Evolutionary conservation across 768 basidiomycete species (phyloP).

Genomic region (Agaricus subrufescens): DNA sequence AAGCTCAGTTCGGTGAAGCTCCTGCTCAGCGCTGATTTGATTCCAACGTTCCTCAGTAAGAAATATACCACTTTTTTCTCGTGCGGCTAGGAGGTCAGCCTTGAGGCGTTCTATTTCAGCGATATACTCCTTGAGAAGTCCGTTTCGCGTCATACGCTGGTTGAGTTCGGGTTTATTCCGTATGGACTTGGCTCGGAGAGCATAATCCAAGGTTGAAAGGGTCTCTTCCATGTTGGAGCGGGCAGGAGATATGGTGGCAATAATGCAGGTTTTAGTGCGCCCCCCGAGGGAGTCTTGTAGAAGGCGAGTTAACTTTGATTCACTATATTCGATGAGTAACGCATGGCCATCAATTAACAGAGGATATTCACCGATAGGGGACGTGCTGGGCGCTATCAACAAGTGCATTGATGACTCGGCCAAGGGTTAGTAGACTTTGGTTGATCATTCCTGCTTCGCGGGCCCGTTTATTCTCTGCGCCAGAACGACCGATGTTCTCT

Average conservation of each 20-base stretch:
- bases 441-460: slow-evolving; percentile 99
- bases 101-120: slow-evolving; percentile 92
- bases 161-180: slow-evolving; percentile 94
- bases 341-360: neutral
- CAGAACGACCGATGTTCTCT: slow-evolving; percentile 94
- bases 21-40: slow-evolving; percentile 74
- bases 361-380: slow-evolving; percentile 72
- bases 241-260: slow-evolving; percentile 93
- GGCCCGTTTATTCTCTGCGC: slow-evolving; percentile 92
- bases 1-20: slow-evolving; percentile 69
- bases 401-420: slow-evolving; percentile 92
- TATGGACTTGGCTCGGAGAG: slow-evolving; percentile 91
- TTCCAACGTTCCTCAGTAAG: slow-evolving; percentile 90
- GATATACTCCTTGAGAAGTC: slow-evolving; percentile 90
- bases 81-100: slow-evolving; percentile 81
- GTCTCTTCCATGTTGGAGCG: slow-evolving; percentile 96
- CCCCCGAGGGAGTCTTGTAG: slow-evolving; percentile 99
- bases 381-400: slow-evolving; percentile 91
- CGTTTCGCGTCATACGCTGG: slow-evolving; percentile 88
- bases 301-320: slow-evolving; percentile 95
- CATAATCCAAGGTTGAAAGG: slow-evolving; percentile 94
- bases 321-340: slow-evolving; percentile 38
- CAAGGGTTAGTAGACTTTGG: slow-evolving; percentile 93
- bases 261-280: slow-evolving; percentile 94
- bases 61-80: slow-evolving; percentile 96